phyloP scores from a whole-genome alignment of 2,329 filamentous ascomycete species.

The Venturiaceae sp. region DNA sequence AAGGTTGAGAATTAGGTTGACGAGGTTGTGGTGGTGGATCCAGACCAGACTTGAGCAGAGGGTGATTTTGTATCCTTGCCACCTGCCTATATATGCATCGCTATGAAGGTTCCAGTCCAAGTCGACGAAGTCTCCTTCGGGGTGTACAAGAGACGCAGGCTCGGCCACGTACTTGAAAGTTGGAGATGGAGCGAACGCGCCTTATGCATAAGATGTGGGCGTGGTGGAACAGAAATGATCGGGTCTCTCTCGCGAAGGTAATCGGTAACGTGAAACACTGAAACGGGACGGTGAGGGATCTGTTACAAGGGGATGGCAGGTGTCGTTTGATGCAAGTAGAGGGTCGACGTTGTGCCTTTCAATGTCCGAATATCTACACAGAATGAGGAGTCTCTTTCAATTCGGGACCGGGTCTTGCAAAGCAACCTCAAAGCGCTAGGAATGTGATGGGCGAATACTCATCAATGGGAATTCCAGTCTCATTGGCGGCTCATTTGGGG shows the following conservation, averaged over 20 bases:
- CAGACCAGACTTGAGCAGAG: neutral
- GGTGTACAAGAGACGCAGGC: neutral
- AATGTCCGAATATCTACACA: neutral
- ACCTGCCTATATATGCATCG: neutral
- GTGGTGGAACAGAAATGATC: neutral
- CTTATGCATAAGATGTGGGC: neutral
- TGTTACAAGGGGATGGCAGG: neutral
- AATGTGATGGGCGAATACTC: neutral
- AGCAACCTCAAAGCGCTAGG: neutral
- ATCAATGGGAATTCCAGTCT: neutral
- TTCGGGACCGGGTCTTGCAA: neutral
- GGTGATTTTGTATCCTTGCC: neutral
- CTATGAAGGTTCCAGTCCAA: too few species aligned
- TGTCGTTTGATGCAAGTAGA: neutral
- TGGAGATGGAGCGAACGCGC: neutral
- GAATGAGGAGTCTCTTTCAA: neutral
- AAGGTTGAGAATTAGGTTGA: neutral
- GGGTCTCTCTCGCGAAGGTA: neutral
- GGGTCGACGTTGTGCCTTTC: neutral
- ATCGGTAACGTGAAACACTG: neutral
- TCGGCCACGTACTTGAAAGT: neutral
- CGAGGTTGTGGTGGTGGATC: neutral
- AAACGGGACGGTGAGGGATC: neutral
- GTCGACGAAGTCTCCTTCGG: too few species aligned
- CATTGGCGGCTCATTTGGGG: neutral